phyloP scores from a whole-genome alignment of 371 early-diverging fungal species.

The Mortierella sp. region DNA sequence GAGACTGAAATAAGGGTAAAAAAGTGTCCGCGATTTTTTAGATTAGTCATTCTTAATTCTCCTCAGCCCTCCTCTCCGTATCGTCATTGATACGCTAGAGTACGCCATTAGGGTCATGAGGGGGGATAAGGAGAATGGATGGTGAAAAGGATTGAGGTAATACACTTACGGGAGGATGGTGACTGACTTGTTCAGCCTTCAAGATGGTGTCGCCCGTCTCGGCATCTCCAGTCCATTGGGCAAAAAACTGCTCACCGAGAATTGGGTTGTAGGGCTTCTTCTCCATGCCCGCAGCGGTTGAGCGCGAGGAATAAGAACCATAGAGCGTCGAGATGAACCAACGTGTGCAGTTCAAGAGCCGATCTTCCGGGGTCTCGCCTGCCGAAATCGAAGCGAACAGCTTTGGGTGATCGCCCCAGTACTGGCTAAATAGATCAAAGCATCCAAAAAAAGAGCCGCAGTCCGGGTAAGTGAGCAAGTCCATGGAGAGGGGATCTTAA shows the following conservation, averaged over 20 bases:
- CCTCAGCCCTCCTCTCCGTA: not conserved
- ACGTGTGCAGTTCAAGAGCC: slow-evolving; percentile 75
- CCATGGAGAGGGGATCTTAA: too few species aligned
- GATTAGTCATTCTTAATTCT: not conserved
- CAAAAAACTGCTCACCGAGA: slow-evolving; percentile 82
- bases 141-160: too few species aligned
- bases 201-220: slow-evolving; percentile 68
- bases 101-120: too few species aligned
- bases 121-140: too few species aligned
- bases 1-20: too few species aligned
- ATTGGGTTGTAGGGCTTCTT: slow-evolving; percentile 91
- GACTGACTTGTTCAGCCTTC: slow-evolving; percentile 79
- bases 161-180: slow-evolving; percentile 79
- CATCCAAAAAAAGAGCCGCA: slow-evolving; percentile 1
- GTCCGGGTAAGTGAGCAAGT: too few species aligned
- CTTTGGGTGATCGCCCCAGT: slow-evolving; percentile 81
- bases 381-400: slow-evolving; percentile 70
- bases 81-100: too few species aligned
- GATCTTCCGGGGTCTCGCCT: slow-evolving; percentile 70
- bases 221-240: slow-evolving; percentile 72
- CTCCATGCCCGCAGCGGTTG: slow-evolving; percentile 62
- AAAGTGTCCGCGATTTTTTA: too few species aligned
- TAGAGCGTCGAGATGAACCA: slow-evolving; percentile 86
- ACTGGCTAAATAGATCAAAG: slow-evolving; percentile 59
- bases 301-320: slow-evolving; percentile 66